phyloP scores from a whole-genome alignment of 2,329 filamentous ascomycete species.

The Corynespora cassiicola region DNA sequence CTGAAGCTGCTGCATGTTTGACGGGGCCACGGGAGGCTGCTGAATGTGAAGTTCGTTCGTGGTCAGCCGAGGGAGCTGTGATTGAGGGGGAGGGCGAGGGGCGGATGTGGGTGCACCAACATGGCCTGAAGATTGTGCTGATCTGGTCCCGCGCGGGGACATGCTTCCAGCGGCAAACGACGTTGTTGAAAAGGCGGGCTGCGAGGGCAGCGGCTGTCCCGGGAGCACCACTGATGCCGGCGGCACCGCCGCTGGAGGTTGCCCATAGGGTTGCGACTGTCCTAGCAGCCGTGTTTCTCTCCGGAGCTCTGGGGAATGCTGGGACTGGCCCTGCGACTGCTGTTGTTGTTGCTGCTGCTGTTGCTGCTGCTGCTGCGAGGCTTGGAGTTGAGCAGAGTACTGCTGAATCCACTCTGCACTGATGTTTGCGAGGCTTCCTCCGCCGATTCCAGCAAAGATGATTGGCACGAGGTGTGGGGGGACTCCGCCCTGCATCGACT shows the following conservation, averaged over 20 bases:
- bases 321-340: slow-evolving; percentile 48
- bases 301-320: slow-evolving; percentile 49
- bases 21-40: slow-evolving; percentile 50
- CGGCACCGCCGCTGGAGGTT: slow-evolving; percentile 37
- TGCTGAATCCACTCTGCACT: slow-evolving; percentile 60
- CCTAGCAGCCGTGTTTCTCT: slow-evolving; percentile 52
- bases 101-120: slow-evolving; percentile 47
- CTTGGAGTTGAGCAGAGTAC: slow-evolving; percentile 54
- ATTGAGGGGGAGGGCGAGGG: slow-evolving; percentile 53
- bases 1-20: slow-evolving; percentile 49
- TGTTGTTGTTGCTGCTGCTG: slow-evolving; percentile 44
- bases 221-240: slow-evolving; percentile 43
- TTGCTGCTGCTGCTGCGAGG: slow-evolving; percentile 50
- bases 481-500: slow-evolving; percentile 59
- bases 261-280: slow-evolving; percentile 44
- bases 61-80: slow-evolving; percentile 57
- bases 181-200: slow-evolving; percentile 48
- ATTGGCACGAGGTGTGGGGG: slow-evolving; percentile 60
- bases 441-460: slow-evolving; percentile 61
- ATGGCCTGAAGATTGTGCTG: slow-evolving; percentile 32
- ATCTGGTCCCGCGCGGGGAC: slow-evolving; percentile 44
- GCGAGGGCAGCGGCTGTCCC: slow-evolving; percentile 45
- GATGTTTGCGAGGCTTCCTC: slow-evolving; percentile 54
- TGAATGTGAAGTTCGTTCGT: slow-evolving; percentile 60
- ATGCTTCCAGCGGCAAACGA: slow-evolving; percentile 35